Evolutionary conservation across 2,329 filamentous ascomycete species (phyloP).

Genomic region (Pseudogymnoascus pannorum): DNA sequence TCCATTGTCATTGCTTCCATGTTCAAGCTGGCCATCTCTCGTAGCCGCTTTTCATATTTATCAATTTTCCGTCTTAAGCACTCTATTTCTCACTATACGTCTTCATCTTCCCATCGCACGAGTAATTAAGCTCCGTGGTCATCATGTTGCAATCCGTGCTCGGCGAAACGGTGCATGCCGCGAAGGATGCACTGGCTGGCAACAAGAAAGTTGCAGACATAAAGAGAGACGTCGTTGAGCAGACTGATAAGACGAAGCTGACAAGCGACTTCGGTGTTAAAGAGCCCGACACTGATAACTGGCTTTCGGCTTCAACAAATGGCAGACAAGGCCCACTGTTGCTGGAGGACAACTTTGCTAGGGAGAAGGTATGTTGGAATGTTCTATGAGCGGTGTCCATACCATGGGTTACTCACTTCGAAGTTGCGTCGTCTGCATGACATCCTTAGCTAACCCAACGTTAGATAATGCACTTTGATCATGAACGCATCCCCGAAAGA

Average conservation of each 20-base stretch:
- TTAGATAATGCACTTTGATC: conserved; percentile 69
- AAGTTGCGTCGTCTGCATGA: neutral
- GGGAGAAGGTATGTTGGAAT: conserved; percentile 56
- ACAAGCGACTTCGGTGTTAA: conserved; percentile 74
- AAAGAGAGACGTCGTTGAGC: conserved; percentile 45
- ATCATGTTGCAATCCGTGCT: conserved; percentile 4
- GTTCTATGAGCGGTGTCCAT: conserved; percentile 14
- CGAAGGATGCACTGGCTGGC: neutral
- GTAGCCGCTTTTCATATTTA: neutral
- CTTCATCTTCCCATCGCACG: neutral
- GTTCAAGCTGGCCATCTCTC: neutral
- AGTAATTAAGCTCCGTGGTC: neutral
- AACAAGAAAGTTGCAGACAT: conserved; percentile 26
- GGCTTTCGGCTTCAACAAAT: conserved; percentile 58
- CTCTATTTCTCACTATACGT: neutral
- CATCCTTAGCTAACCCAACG: conserved; percentile 2
- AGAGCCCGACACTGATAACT: conserved; percentile 67
- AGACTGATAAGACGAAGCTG: conserved; percentile 50
- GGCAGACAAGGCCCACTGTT: conserved; percentile 60
- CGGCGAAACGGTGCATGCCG: conserved; percentile 1
- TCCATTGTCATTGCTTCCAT: neutral
- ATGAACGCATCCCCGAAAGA: conserved; percentile 61
- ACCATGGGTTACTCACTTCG: conserved; percentile 14
- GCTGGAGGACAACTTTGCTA: conserved; percentile 63
- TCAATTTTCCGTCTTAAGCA: neutral